phyloP scores from a whole-genome alignment of 192 early-diverging fungal species.

The Piromyces finnis region DNA sequence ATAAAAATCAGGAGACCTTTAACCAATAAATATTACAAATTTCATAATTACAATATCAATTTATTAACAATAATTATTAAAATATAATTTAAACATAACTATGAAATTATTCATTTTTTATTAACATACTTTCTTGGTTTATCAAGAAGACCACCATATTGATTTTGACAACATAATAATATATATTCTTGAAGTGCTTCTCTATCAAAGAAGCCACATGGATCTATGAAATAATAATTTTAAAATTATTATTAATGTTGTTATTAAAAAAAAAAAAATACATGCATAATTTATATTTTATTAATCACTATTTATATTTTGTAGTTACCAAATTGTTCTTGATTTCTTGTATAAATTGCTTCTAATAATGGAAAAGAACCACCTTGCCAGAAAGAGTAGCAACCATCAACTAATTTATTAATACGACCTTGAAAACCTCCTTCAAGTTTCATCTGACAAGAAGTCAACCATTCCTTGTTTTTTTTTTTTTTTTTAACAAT shows the following conservation, averaged over 20 bases:
- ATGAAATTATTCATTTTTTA: too few relatives aligned
- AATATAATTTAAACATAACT: too few relatives aligned
- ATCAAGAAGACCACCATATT: conserved; percentile 67
- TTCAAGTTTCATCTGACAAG: conserved; percentile 73
- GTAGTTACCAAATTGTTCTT: not conserved
- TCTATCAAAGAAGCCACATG: not conserved
- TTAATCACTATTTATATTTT: too few relatives aligned
- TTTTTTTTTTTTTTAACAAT: too few relatives aligned
- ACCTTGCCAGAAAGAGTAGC: conserved; percentile 94
- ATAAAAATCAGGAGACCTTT: conserved; percentile 63
- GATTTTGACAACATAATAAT: conserved; percentile 65
- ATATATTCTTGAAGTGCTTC: conserved; percentile 76
- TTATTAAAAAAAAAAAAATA: too few relatives aligned
- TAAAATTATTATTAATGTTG: too few relatives aligned
- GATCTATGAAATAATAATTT: too few relatives aligned
- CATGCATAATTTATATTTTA: too few relatives aligned
- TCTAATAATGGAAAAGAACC: conserved; percentile 56
- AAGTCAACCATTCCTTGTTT: conserved; percentile 47
- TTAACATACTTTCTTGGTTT: conserved; percentile 86
- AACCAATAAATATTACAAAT: too few relatives aligned
- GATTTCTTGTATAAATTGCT: conserved; percentile 8
- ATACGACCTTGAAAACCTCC: conserved; percentile 91
- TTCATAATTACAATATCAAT: too few relatives aligned
- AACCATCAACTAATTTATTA: conserved; percentile 97
- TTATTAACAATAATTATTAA: too few relatives aligned